Percentiles rank a stretch among this genome's conserved stretches.
These are phyloP conservation scores for Aureobasidium sp. DNA, from an alignment of 2,329 filamentous ascomycete genomes.

Conservation along the genomic window DNA sequence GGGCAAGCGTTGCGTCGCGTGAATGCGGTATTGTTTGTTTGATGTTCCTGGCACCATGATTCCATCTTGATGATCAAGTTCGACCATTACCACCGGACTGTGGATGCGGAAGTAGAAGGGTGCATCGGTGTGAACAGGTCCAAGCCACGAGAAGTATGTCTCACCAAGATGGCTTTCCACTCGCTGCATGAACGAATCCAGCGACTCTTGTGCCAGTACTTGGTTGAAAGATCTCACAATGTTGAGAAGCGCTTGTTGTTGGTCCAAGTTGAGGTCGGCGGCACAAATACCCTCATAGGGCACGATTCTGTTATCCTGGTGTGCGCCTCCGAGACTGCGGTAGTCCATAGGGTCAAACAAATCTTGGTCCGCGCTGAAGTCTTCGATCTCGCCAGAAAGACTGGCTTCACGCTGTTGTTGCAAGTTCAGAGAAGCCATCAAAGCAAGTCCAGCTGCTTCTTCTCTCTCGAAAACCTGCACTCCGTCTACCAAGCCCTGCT, in stretches of 20 bases:
- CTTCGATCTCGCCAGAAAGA: constrained; percentile 40
- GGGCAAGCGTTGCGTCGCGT: constrained; percentile 63
- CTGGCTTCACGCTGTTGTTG: constrained; percentile 44
- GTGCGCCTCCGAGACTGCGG: constrained; percentile 67
- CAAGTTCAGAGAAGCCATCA: constrained; percentile 56
- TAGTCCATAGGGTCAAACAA: constrained; percentile 47
- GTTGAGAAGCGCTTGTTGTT: constrained; percentile 45
- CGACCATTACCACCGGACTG: constrained; percentile 63
- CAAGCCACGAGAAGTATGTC: constrained; percentile 74
- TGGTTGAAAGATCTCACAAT: constrained; percentile 59
- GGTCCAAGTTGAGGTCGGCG: constrained; percentile 38
- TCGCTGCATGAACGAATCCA: constrained; percentile 48
- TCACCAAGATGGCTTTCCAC: constrained; percentile 52
- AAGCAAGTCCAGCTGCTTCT: constrained; percentile 52
- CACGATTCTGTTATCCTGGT: constrained; percentile 67
- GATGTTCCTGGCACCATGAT: constrained; percentile 61
- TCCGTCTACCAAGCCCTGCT: constrained; percentile 34
- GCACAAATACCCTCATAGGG: constrained; percentile 61
- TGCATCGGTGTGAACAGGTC: constrained; percentile 56
- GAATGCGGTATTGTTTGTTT: constrained; percentile 69
- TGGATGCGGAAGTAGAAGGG: constrained; percentile 72
- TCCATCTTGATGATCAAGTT: constrained; percentile 74
- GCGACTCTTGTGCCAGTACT: constrained; percentile 54
- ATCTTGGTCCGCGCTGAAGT: constrained; percentile 33
- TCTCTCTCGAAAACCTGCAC: constrained; percentile 59